Percentiles rank a stretch among this genome's conserved stretches.
These are phyloP conservation scores for Ceraceosorus guamensis DNA, from an alignment of 1,284 basidiomycete species.

Conservation along the genomic window DNA sequence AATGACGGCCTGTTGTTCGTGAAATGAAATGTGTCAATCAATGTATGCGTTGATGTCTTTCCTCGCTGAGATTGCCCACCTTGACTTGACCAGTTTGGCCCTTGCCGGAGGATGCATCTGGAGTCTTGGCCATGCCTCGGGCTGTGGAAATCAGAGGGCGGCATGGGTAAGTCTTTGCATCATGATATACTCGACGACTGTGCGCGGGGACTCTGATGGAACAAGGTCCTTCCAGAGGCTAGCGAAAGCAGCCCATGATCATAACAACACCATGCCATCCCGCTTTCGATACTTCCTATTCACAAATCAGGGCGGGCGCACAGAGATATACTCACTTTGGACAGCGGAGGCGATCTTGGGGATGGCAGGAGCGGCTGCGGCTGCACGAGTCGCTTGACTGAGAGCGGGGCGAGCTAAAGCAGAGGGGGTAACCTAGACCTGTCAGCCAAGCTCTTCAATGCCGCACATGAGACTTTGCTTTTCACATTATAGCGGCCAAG, in stretches of 20 bases:
- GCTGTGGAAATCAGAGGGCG: no score
- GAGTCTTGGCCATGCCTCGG: neutral
- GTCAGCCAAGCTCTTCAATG: no score
- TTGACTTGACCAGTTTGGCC: neutral
- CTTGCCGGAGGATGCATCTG: neutral
- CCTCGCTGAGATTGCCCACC: no score
- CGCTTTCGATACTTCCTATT: neutral
- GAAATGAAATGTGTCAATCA: no score
- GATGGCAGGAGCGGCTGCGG: neutral
- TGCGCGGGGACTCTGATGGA: neutral
- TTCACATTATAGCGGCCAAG: no score
- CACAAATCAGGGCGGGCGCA: no score
- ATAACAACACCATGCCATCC: neutral
- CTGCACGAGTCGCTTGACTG: neutral
- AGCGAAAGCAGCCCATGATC: no score
- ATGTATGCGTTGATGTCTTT: no score
- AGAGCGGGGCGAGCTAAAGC: neutral
- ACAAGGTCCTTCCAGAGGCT: no score
- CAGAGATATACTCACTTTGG: neutral
- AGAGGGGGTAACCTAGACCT: no score
- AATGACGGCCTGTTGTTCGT: conserved; percentile 50
- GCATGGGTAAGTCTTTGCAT: neutral
- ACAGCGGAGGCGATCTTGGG: neutral
- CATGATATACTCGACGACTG: neutral
- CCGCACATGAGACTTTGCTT: no score